Evolutionary conservation across 2,329 filamentous ascomycete species (phyloP), one percentile per base, ranked within the genome.

Genomic region (Alternaria conjuncta): DNA sequence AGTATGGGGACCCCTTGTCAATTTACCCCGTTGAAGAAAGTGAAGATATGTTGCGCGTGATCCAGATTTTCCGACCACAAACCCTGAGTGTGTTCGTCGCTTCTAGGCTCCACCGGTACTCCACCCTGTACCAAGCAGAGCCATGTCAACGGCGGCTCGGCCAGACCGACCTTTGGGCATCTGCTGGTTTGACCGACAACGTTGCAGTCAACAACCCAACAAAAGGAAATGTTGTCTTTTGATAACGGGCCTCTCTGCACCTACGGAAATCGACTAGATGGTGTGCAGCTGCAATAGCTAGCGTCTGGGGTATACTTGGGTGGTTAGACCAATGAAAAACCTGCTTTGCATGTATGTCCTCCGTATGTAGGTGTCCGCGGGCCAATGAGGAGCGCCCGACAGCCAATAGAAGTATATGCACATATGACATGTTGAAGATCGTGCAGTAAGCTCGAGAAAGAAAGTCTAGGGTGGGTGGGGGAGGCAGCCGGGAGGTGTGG

Each of bases 381-480:
- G 12, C 71, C 73, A 76, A 74, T 75, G 53, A 70, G 30, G 50
- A 51, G 43, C 36, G 15, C n/a, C 36, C 36, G 36, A 18, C 36
- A 41, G 36, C 36, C 36, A 45, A 53, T 59, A 32, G 55, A 47
- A 47, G 44, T 26, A 28, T 46, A 20, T 12, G 23, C 51, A 53
- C 36, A 67, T 61, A 69, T 71, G 71, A 66, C 69, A 72, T 65
- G 70, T 72, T 57, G 73, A 72, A 67, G 70, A 69, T 69, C 53
- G 63, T 36, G 32, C 53, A 55, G 36, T 53, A 30, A 41, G 49
- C 49, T 53, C 15, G 20, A 53, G 49, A 25, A 53, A 25, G 18
- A 41, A 41, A 41, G 9, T 41, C 36, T 18, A 41, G 36, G 36
- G 36, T 41, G 36, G 36, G 36, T 41, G 36, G 36, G 36, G 36